Evolutionary conservation across 148 eudicot genomes (phyloP).

Genomic region (Chenopodium suecicum): DNA sequence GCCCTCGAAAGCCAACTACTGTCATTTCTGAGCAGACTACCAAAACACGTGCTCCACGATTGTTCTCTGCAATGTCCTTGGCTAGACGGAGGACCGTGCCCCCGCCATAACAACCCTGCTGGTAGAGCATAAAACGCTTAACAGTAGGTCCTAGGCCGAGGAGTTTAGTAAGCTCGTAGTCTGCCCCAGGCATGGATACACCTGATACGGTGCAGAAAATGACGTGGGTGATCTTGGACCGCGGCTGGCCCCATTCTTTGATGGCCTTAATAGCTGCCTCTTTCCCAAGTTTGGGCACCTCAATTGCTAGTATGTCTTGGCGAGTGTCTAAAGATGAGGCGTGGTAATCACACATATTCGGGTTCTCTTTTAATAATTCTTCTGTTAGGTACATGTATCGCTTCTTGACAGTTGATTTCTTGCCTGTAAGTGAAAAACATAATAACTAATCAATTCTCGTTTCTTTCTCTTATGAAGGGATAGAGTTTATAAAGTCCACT

Average conservation of each 20-base stretch:
- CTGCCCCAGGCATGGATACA: slow-evolving; percentile 5
- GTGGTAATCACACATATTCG: background rate
- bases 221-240: slow-evolving; percentile 8
- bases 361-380: background rate
- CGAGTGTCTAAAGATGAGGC: background rate
- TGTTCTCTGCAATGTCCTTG: slow-evolving; percentile 11
- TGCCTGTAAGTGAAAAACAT: background rate
- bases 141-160: background rate
- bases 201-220: slow-evolving; percentile 13
- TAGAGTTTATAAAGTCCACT: too few species aligned
- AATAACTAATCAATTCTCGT: background rate
- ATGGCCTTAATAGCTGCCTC: slow-evolving; percentile 16
- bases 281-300: slow-evolving; percentile 2
- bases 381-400: slow-evolving; percentile 10
- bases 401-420: slow-evolving; percentile 1
- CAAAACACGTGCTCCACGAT: slow-evolving; percentile 6
- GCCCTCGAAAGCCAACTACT: background rate
- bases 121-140: background rate
- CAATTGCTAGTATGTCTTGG: background rate
- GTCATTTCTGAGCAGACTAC: background rate
- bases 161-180: background rate
- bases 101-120: slow-evolving; percentile 8
- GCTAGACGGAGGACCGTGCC: slow-evolving; percentile 13
- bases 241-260: slow-evolving; percentile 12
- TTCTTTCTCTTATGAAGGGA: background rate